These are phyloP conservation scores for Penicilliopsis zonata DNA, from an alignment of 495 filamentous ascomycete genomes.

Conservation along the genomic window DNA sequence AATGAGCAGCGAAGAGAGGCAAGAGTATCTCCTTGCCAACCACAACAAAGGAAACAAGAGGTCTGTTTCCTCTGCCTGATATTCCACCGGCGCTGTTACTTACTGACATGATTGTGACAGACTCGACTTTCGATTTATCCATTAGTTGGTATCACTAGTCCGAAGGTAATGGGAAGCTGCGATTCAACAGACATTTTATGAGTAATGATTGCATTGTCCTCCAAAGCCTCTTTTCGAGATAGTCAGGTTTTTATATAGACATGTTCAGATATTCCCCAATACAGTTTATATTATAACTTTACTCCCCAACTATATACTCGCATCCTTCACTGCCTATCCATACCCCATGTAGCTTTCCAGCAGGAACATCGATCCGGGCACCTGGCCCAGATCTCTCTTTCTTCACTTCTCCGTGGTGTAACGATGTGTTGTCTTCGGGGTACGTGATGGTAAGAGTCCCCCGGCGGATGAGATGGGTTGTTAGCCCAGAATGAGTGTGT, in stretches of 20 bases:
- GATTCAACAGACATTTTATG: no score
- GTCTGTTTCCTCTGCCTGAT: slow-evolving; percentile 10
- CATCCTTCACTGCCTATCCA: slow-evolving; percentile 72
- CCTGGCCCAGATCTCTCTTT: slow-evolving; percentile 61
- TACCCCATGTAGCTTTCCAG: slow-evolving; percentile 62
- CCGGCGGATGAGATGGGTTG: slow-evolving; percentile 64
- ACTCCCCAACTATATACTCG: slow-evolving; percentile 80
- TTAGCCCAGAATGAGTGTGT: slow-evolving; percentile 56
- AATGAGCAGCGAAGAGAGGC: slow-evolving; percentile 49
- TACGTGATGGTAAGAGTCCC: slow-evolving; percentile 65
- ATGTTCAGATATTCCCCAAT: no score
- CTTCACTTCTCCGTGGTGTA: slow-evolving; percentile 20
- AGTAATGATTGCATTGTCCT: no score
- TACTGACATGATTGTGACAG: slow-evolving; percentile 11
- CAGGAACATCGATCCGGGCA: slow-evolving; percentile 64
- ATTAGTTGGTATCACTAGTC: no score
- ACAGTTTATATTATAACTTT: no score
- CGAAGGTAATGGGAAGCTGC: no score
- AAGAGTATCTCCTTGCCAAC: slow-evolving; percentile 53
- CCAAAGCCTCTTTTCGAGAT: no score
- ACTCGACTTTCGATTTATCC: slow-evolving; percentile 42
- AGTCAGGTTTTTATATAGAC: no score
- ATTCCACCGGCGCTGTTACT: not conserved
- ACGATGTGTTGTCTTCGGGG: slow-evolving; percentile 45
- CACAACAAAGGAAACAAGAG: slow-evolving; percentile 61